These are phyloP conservation scores for Ogataea corticis DNA, from an alignment of 805 yeast genomes.

Conservation along the genomic window DNA sequence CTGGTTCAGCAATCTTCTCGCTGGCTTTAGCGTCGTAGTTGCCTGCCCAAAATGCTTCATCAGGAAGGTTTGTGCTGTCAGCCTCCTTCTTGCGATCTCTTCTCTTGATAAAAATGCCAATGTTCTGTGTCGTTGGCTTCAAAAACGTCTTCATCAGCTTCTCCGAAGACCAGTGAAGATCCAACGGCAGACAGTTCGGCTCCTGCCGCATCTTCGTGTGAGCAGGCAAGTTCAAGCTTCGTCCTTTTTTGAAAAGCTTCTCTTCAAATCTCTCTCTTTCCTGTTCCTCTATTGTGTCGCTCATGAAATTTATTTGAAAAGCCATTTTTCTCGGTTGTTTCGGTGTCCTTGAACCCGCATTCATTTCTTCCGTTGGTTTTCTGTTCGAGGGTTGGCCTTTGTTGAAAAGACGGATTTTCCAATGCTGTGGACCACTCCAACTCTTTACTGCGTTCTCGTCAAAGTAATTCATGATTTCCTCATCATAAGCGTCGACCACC, in stretches of 20 bases:
- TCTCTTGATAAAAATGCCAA: conserved; percentile 20
- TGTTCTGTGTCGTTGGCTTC: conserved; percentile 49
- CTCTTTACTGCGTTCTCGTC: conserved; percentile 64
- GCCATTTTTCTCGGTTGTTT: conserved; percentile 36
- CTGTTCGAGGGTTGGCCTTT: conserved; percentile 23
- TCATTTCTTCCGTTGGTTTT: background rate
- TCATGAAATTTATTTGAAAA: conserved; percentile 23
- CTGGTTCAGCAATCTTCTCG: conserved; percentile 34
- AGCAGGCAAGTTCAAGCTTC: conserved; percentile 43
- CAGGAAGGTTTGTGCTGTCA: conserved; percentile 34
- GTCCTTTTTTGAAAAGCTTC: conserved; percentile 21
- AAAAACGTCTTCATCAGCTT: conserved; percentile 65
- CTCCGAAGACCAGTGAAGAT: conserved; percentile 63
- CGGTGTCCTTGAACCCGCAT: conserved; percentile 1
- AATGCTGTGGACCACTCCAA: conserved; percentile 89
- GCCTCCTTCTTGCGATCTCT: conserved; percentile 26
- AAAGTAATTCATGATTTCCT: conserved; percentile 61
- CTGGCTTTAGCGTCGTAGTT: conserved; percentile 42
- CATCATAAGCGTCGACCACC: no score
- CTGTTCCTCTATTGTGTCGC: conserved; percentile 20
- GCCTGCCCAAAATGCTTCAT: conserved; percentile 73
- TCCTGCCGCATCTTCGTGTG: conserved; percentile 33
- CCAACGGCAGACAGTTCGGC: conserved; percentile 31
- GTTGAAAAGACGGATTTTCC: conserved; percentile 71
- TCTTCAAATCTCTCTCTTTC: conserved; percentile 39